Conservation (phyloP, 2,329 filamentous ascomycete genomes). For the Xylaria multiplex region DNA sequence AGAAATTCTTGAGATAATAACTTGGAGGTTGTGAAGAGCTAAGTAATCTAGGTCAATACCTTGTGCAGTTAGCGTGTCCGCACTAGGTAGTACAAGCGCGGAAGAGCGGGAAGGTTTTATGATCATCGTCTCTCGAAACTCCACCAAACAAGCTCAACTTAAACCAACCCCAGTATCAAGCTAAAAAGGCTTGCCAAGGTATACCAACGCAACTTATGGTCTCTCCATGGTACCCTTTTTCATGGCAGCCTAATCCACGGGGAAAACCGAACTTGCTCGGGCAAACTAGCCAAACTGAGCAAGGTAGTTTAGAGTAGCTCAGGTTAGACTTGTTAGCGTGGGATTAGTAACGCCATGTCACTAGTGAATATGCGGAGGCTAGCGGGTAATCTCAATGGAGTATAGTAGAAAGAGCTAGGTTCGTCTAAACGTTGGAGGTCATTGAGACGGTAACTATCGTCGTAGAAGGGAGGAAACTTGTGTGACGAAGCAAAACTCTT, state of each 20-base stretch:
- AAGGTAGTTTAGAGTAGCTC: background rate
- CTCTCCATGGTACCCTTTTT: background rate
- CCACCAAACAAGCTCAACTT: background rate
- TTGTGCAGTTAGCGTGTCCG: background rate
- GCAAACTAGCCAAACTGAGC: background rate
- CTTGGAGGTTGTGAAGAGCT: background rate
- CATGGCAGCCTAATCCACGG: background rate
- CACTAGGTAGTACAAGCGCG: background rate
- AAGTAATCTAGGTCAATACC: background rate
- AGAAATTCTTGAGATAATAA: background rate
- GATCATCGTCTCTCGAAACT: background rate
- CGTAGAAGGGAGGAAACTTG: too few species aligned
- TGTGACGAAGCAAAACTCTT: too few species aligned
- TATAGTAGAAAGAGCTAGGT: too few species aligned
- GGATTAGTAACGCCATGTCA: background rate
- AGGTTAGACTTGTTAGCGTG: background rate
- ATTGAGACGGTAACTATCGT: too few species aligned
- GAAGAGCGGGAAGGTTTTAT: conserved; percentile 3
- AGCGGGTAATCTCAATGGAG: too few species aligned
- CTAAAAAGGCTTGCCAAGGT: background rate
- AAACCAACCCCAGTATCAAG: background rate
- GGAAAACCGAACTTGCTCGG: background rate
- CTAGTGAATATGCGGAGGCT: too few species aligned
- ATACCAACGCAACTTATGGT: background rate
- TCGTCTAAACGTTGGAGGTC: too few species aligned